Percentiles rank a stretch among this genome's conserved stretches.
These are phyloP conservation scores for Penicillium silybi DNA, from an alignment of 495 filamentous ascomycete genomes.

Conservation along the genomic window DNA sequence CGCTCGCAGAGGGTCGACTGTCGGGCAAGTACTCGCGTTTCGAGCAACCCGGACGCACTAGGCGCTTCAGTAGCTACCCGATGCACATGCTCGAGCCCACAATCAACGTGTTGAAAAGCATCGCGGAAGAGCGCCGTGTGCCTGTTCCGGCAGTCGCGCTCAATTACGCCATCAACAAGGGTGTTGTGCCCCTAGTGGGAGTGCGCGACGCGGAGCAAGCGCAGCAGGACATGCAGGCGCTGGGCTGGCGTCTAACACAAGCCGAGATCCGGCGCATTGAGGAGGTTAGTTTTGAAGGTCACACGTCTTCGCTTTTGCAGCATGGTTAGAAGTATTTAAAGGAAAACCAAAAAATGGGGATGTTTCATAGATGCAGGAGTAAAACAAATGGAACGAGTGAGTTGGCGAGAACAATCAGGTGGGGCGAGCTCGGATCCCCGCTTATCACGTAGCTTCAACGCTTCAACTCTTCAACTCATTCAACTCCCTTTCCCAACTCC, in stretches of 20 bases:
- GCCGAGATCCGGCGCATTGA: conserved; percentile 26
- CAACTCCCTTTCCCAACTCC: not conserved
- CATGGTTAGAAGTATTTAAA: conserved; percentile 14
- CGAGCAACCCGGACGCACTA: conserved; percentile 14
- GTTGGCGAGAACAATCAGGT: not conserved
- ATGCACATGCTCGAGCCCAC: conserved; percentile 26
- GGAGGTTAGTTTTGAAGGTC: conserved; percentile 19
- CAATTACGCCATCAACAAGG: conserved; percentile 39
- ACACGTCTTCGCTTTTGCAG: conserved; percentile 18
- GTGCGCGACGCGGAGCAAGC: conserved; percentile 20
- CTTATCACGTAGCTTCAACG: conserved; percentile 15
- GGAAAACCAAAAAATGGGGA: not conserved
- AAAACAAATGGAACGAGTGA: not conserved
- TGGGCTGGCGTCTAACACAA: conserved; percentile 23
- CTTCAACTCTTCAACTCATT: conserved; percentile 7
- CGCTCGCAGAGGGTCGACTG: conserved; percentile 20
- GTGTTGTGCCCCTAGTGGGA: conserved; percentile 19
- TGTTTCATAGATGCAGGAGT: not conserved
- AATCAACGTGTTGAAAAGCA: conserved; percentile 22
- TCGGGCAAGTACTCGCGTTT: conserved; percentile 22
- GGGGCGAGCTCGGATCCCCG: conserved; percentile 21
- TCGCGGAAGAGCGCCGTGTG: conserved; percentile 23
- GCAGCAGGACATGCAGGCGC: conserved; percentile 22
- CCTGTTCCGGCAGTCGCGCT: conserved; percentile 34
- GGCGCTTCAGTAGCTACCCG: conserved; percentile 27